phyloP scores from a whole-genome alignment of 2,329 filamentous ascomycete species.

The Penicillium sp. region DNA sequence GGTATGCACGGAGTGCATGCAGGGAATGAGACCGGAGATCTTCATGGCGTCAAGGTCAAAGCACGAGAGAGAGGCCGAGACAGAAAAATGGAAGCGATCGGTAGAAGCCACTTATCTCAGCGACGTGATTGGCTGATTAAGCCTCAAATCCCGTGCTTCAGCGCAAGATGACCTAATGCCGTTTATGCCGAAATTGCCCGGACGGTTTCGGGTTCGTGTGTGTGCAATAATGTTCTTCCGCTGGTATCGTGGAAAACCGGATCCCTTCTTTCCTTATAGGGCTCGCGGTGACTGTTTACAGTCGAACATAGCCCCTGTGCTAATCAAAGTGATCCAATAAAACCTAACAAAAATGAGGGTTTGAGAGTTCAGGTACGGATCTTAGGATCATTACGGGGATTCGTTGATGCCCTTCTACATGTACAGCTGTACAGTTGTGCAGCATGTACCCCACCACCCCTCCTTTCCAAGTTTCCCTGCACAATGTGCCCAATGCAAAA shows the following conservation, averaged over 20 bases:
- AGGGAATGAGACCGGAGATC: background rate
- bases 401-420: background rate
- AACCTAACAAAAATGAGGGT: background rate
- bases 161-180: conserved; percentile 3
- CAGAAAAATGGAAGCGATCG: background rate
- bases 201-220: background rate
- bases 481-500: background rate
- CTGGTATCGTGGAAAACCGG: background rate
- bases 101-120: background rate
- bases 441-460: background rate
- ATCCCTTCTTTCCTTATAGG: background rate
- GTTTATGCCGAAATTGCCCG: background rate
- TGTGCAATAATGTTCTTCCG: background rate
- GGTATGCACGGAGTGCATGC: background rate
- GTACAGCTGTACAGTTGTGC: background rate
- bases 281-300: background rate
- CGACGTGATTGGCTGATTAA: background rate
- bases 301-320: background rate
- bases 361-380: background rate
- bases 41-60: background rate
- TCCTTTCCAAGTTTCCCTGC: background rate
- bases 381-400: background rate
- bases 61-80: background rate
- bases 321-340: background rate
- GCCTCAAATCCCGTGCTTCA: background rate